Base-by-base conservation (phyloP, 192 early-diverging fungal genomes). In the Irineochytrium annulatum region DNA sequence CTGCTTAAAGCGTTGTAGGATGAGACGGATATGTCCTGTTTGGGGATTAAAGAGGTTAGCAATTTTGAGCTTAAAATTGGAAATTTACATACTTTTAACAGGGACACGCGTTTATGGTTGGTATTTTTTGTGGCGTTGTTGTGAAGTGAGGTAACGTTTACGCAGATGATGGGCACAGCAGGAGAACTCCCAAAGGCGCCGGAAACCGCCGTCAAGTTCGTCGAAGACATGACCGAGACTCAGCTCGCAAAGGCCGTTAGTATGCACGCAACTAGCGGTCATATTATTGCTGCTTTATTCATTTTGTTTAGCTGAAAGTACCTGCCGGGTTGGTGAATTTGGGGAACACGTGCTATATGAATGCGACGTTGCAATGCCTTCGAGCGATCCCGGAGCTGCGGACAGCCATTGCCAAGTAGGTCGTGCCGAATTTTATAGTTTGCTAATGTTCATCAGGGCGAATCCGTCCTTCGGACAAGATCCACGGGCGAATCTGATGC, bases 81-180 rank as follows among this genome's bases (percentile, higher is more conserved):
- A n/a, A n/a, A n/a, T n/a, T 41, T n/a, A n/a, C 37, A 41, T 41
- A 13, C n/a, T n/a, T 41, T n/a, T 41, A 41, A 41, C 37, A 41
- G n/a, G 37, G 46, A 17, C 24, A 49, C 11, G 26, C 46, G 6
- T 24, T 49, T 14, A 49, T 49, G 46, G 46, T 49, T 22, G 11
- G 8, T 20, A 59, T 27, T 20, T 28, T 28, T 59, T 1, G 16
- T 6, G 1, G 30, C 11, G 37, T 41, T 13, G n/a, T 41, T 41
- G n/a, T 13, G 37, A n/a, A 41, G 11, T 41, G 37, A 41, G n/a
- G 8, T 41, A n/a, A n/a, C n/a, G n/a, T n/a, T n/a, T 11, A 54
- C 46, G 14, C 54, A 77, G 92, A 95, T 98, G 93, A 94, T 96
- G 89, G 96, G 96, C 32, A 92, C 93, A 2, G 88, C 84, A 3